Conservation (phyloP, 2,329 filamentous ascomycete species). For the Phoma sp. region DNA sequence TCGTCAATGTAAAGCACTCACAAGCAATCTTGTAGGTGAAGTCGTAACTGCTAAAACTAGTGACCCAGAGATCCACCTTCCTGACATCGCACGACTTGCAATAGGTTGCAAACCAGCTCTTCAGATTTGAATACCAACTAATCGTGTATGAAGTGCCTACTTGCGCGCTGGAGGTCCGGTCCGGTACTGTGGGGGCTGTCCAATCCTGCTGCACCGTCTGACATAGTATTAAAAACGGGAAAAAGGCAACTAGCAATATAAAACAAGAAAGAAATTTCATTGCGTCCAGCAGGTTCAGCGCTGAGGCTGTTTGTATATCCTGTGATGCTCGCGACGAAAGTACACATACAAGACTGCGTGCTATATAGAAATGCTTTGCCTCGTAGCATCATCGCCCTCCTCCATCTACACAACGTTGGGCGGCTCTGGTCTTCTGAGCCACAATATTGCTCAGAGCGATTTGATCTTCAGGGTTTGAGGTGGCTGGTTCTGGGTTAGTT, state of each 20-base stretch:
- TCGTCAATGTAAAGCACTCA: constrained; percentile 5
- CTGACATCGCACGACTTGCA: constrained; percentile 18
- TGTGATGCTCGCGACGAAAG: too few species aligned
- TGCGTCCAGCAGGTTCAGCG: neutral
- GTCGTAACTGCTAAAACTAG: constrained; percentile 17
- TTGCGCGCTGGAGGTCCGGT: constrained; percentile 22
- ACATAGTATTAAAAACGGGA: constrained; percentile 16
- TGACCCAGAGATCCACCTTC: constrained; percentile 27
- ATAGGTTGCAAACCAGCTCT: constrained; percentile 12
- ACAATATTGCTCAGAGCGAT: too few species aligned
- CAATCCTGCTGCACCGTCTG: constrained; percentile 26
- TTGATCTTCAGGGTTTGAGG: too few species aligned
- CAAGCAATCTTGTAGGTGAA: constrained; percentile 24
- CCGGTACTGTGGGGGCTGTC: constrained; percentile 25
- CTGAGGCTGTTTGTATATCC: constrained; percentile 7
- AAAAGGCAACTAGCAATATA: constrained; percentile 4
- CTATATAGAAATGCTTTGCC: too few species aligned
- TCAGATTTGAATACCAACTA: constrained; percentile 22
- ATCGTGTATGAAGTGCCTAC: constrained; percentile 22
- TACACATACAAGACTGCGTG: too few species aligned
- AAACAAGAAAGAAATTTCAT: constrained; percentile 11
- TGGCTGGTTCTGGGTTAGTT: too few species aligned
- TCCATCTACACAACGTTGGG: too few species aligned
- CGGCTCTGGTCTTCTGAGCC: too few species aligned
- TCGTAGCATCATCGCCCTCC: too few species aligned